A percentile compares a stretch with the other conserved stretches of the same genome.
Conservation (phyloP, 257 asterid species). For the Galeopsis tetrahit region DNA sequence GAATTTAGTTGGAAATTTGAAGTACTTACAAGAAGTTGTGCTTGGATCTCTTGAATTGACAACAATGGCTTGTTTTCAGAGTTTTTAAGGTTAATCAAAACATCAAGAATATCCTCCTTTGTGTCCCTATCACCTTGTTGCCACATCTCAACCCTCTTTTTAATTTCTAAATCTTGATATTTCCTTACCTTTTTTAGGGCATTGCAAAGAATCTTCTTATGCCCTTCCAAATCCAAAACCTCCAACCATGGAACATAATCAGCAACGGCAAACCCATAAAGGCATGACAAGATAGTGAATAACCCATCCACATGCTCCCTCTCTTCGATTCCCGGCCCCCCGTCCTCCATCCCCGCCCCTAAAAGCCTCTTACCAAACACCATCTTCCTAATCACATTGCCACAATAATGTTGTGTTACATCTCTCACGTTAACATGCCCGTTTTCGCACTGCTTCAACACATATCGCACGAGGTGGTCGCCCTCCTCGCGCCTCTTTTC, state of each 20-base stretch:
- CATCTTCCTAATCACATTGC: constrained; percentile 31
- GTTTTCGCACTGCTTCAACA: constrained; percentile 13
- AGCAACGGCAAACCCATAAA: constrained; percentile 29
- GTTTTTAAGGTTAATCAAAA: neutral
- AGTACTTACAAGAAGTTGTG: constrained; percentile 32
- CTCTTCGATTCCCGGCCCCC: constrained; percentile 41
- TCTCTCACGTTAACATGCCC: constrained; percentile 33
- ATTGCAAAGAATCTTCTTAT: constrained; percentile 21
- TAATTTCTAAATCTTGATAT: constrained; percentile 33
- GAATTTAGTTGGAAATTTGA: no score
- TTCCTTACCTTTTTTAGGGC: constrained; percentile 27
- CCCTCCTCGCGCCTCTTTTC: constrained; percentile 39
- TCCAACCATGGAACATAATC: constrained; percentile 39
- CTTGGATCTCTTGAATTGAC: constrained; percentile 39
- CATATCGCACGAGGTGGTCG: constrained; percentile 37
- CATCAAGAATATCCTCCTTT: constrained; percentile 17
- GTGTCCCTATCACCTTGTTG: constrained; percentile 27
- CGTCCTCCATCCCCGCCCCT: constrained; percentile 35
- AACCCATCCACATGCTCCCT: neutral
- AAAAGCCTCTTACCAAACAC: constrained; percentile 32
- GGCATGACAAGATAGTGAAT: neutral
- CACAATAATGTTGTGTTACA: constrained; percentile 30
- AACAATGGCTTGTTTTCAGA: constrained; percentile 27
- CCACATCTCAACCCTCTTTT: constrained; percentile 43
- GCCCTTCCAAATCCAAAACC: constrained; percentile 44